Base-by-base conservation (phyloP, 2,329 filamentous ascomycete species). In the Coniochaeta sp. region DNA sequence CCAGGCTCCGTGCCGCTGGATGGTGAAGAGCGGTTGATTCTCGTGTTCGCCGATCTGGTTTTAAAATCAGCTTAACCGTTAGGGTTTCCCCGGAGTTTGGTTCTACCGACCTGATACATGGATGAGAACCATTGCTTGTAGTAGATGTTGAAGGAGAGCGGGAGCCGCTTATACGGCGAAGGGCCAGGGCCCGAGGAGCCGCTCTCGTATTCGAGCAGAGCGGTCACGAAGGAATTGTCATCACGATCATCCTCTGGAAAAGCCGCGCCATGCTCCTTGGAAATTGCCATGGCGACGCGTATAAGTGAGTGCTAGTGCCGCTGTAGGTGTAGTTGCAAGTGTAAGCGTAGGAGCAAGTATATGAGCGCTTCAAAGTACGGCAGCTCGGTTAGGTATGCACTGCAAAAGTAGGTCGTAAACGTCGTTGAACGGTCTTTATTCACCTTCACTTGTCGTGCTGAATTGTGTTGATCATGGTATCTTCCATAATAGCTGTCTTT, bases 61-160 rank as follows among this genome's bases (percentile, higher is more conserved):
- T n/a, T n/a, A n/a, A n/a, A n/a, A n/a, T n/a, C n/a, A n/a, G n/a
- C n/a, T n/a, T n/a, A n/a, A n/a, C n/a, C n/a, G n/a, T n/a, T n/a
- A n/a, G n/a, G n/a, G n/a, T n/a, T n/a, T n/a, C n/a, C n/a, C n/a
- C n/a, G n/a, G n/a, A n/a, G n/a, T n/a, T n/a, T n/a, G n/a, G n/a
- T n/a, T n/a, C n/a, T n/a, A n/a, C n/a, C n/a, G n/a, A n/a, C n/a
- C n/a, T n/a, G n/a, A n/a, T 42, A 42, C 38, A 42, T 42, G 38
- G 38, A 42, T 10, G 38, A 42, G 38, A 42, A 42, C 38, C 38
- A 42, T 22, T 42, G 38, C 38, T 42, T 42, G 38, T 42, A 42
- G 38, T 42, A 42, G 38, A 42, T 22, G 16, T 42, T 42, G 38
- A 42, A 42, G 38, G 38, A 42, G 38, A 42, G 38, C 38, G 38